A percentile compares a stretch with the other conserved stretches of the same genome.
Conservation (phyloP, 345 rosid genomes). For the Lumnitzera racemosa region DNA sequence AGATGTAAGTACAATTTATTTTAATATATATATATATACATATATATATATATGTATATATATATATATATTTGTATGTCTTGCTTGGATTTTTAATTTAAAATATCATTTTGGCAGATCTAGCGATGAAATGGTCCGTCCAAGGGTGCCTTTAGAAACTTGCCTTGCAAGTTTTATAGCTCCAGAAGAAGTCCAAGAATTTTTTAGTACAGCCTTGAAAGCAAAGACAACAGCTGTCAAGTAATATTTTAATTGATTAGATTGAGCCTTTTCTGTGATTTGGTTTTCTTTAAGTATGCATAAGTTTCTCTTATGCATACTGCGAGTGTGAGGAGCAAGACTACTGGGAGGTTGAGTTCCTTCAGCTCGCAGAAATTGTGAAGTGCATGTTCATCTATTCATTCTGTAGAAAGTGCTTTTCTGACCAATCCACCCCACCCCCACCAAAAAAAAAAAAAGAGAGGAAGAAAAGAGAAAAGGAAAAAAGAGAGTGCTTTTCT, state of each 20-base stretch:
- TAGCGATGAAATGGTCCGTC: conserved; percentile 73
- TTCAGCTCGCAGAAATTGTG: too few species aligned
- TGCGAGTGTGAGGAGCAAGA: too few species aligned
- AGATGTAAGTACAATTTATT: conserved; percentile 50
- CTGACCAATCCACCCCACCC: too few species aligned
- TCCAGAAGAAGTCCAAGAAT: conserved; percentile 74
- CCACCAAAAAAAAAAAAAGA: too few species aligned
- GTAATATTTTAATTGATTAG: conserved; percentile 23
- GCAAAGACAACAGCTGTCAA: conserved; percentile 81
- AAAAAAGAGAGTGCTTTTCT: too few species aligned
- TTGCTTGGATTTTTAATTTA: conserved; percentile 17
- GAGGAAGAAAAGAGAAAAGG: too few species aligned
- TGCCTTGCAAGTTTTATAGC: conserved; percentile 81
- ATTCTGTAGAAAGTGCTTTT: too few species aligned
- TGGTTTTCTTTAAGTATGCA: too few species aligned
- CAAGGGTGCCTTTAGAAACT: conserved; percentile 94
- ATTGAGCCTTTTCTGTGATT: too few species aligned
- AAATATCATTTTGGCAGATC: conserved; percentile 41
- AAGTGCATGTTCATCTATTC: too few species aligned
- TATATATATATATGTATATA: conserved; percentile 10
- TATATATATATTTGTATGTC: conserved; percentile 9
- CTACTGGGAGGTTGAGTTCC: too few species aligned
- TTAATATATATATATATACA: conserved; percentile 12
- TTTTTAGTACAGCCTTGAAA: conserved; percentile 85
- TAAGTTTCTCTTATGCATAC: too few species aligned